Percentiles rank a stretch among this genome's conserved stretches.
Evolutionary conservation across 495 filamentous ascomycete genomes (phyloP).

Genomic region (Penicillium lividum): DNA sequence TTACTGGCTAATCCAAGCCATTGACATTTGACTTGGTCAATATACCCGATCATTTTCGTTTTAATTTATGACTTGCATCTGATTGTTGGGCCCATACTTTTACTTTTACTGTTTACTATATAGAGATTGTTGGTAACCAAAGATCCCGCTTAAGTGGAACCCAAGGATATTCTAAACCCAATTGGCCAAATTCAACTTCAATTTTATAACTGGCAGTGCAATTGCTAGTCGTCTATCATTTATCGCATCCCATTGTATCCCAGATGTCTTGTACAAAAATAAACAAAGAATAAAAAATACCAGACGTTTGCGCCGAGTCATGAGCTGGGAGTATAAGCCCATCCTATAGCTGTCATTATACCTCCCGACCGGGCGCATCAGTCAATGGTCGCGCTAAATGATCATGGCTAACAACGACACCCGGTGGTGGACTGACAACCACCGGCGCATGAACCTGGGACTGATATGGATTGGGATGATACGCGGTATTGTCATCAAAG

Average conservation of each 20-base stretch:
- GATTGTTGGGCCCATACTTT: constrained; percentile 6
- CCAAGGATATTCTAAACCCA: background rate
- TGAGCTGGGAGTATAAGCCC: background rate
- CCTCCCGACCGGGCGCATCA: constrained; percentile 20
- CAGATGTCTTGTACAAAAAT: background rate
- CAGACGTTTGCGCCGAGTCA: background rate
- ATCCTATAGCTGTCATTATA: constrained; percentile 9
- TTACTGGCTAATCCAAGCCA: background rate
- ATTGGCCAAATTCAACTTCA: background rate
- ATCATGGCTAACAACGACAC: constrained; percentile 12
- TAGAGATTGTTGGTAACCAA: constrained; percentile 22
- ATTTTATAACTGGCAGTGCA: background rate
- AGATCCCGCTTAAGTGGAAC: constrained; percentile 8
- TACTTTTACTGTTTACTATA: background rate
- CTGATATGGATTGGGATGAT: constrained; percentile 29
- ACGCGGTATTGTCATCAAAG: constrained; percentile 31
- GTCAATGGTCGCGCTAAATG: constrained; percentile 27
- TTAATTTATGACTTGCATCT: constrained; percentile 29
- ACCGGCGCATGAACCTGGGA: constrained; percentile 25
- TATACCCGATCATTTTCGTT: background rate
- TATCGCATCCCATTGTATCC: background rate
- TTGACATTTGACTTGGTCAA: background rate
- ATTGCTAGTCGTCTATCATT: background rate
- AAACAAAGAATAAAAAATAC: background rate
- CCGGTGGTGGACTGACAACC: constrained; percentile 10